phyloP scores from a whole-genome alignment of 2,329 filamentous ascomycete genomes.

The Colletotrichum sp. region DNA sequence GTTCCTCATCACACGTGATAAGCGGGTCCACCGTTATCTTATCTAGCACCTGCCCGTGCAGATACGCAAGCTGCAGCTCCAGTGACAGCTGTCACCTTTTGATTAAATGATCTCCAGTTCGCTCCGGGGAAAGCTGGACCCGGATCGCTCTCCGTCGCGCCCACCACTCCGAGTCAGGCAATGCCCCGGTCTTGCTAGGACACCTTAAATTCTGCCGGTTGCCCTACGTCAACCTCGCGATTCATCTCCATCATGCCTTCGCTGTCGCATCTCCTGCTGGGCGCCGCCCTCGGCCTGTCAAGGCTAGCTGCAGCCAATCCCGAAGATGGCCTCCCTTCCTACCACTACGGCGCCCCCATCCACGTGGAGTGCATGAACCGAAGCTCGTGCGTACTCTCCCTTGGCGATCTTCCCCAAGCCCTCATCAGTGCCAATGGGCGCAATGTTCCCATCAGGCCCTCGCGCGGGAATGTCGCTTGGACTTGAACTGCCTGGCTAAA shows the following conservation, averaged over 20 bases:
- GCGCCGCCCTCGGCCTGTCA: conserved; percentile 3
- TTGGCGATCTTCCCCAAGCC: neutral
- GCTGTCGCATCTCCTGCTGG: neutral
- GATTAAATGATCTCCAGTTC: neutral
- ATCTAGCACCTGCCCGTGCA: neutral
- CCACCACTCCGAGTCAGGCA: conserved; percentile 8
- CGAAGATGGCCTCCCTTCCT: conserved; percentile 59
- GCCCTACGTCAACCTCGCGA: neutral
- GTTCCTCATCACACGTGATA: neutral
- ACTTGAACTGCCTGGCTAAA: neutral
- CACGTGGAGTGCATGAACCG: conserved; percentile 77
- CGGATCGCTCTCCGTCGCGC: conserved; percentile 5
- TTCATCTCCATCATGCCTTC: neutral
- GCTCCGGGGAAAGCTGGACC: conserved; percentile 13
- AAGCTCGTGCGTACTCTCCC: conserved; percentile 63
- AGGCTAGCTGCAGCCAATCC: conserved; percentile 30
- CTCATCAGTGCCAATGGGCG: neutral
- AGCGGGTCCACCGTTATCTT: neutral
- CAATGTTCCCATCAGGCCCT: neutral
- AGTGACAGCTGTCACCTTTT: conserved; percentile 13
- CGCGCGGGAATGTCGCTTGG: neutral
- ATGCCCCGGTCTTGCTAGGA: conserved; percentile 13
- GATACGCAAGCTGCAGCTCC: neutral
- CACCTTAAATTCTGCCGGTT: neutral
- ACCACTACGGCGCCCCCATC: conserved; percentile 71